Percentiles rank a stretch among this genome's conserved stretches.
These are phyloP conservation scores for Rhodamnia rubescens DNA, from an alignment of 345 rosid genomes.

Conservation along the genomic window DNA sequence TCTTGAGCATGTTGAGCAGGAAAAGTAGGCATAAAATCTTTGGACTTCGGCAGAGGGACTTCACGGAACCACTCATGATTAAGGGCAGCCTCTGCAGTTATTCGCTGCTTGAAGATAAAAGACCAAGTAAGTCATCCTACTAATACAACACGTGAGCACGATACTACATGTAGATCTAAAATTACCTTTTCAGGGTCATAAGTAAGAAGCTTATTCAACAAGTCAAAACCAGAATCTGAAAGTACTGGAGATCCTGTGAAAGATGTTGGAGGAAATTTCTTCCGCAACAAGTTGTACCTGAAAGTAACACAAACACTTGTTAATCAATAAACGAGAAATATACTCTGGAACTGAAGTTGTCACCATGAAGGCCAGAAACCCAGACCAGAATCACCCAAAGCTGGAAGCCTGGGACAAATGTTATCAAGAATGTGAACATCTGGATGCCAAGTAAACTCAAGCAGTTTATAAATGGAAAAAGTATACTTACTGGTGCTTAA, in stretches of 20 bases:
- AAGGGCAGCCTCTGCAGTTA: constrained; percentile 87
- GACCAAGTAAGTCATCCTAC: constrained; percentile 7
- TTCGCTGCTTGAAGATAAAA: constrained; percentile 41
- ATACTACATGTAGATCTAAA: not conserved
- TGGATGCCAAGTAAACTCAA: constrained; percentile 10
- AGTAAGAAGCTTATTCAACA: constrained; percentile 83
- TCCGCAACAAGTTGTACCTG: constrained; percentile 95
- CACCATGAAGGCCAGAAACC: constrained; percentile 69
- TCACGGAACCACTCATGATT: constrained; percentile 96
- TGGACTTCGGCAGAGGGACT: constrained; percentile 96
- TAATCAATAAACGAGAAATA: constrained; percentile 23
- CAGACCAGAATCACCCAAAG: constrained; percentile 78
- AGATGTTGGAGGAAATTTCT: constrained; percentile 92
- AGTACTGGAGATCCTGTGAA: constrained; percentile 97
- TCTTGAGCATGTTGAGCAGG: constrained; percentile 99
- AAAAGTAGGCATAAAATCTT: constrained; percentile 99
- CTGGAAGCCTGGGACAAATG: constrained; percentile 89
- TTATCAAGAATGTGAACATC: constrained; percentile 37
- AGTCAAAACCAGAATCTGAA: constrained; percentile 97
- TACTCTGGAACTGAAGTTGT: constrained; percentile 24
- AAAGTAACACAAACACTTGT: constrained; percentile 36
- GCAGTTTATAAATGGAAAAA: constrained; percentile 4
- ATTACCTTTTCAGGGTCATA: constrained; percentile 97
- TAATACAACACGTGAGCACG: not conserved
- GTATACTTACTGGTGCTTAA: constrained; percentile 88